phyloP scores from a whole-genome alignment of 2,329 filamentous ascomycete genomes.

The Parasarocladium wereldwijsianum region DNA sequence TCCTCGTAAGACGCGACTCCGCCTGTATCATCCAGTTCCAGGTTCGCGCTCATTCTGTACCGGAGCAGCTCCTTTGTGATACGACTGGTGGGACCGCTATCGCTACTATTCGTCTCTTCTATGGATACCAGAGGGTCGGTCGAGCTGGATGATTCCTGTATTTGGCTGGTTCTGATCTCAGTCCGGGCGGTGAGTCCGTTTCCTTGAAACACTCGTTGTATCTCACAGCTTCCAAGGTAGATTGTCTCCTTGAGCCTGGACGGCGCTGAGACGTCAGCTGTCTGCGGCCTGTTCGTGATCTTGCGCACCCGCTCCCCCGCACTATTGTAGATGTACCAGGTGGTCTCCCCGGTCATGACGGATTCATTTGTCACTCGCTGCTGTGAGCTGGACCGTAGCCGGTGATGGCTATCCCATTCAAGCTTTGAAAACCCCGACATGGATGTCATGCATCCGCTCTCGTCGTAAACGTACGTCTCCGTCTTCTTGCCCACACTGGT shows the following conservation, averaged over 20 bases:
- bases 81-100: too few relatives aligned
- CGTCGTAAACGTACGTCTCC: constrained; percentile 2
- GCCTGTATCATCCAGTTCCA: constrained; percentile 13
- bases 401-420: constrained; percentile 5
- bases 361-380: background rate
- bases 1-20: constrained; percentile 16
- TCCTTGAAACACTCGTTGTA: background rate
- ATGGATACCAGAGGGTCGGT: too few relatives aligned
- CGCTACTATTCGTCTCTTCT: too few relatives aligned
- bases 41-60: background rate
- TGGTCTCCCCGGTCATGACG: constrained; percentile 5
- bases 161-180: background rate
- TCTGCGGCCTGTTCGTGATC: constrained; percentile 3
- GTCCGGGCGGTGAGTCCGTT: background rate
- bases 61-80: too few relatives aligned
- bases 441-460: constrained; percentile 4
- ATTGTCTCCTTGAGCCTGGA: constrained; percentile 5
- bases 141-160: too few relatives aligned
- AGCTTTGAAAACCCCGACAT: constrained; percentile 3
- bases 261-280: background rate
- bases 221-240: constrained; percentile 3
- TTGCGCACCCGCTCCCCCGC: constrained; percentile 5
- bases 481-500: background rate
- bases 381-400: background rate
- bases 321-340: constrained; percentile 7